Evolutionary conservation across 495 filamentous ascomycete species (phyloP).

Genomic region (Daldinia childiae): DNA sequence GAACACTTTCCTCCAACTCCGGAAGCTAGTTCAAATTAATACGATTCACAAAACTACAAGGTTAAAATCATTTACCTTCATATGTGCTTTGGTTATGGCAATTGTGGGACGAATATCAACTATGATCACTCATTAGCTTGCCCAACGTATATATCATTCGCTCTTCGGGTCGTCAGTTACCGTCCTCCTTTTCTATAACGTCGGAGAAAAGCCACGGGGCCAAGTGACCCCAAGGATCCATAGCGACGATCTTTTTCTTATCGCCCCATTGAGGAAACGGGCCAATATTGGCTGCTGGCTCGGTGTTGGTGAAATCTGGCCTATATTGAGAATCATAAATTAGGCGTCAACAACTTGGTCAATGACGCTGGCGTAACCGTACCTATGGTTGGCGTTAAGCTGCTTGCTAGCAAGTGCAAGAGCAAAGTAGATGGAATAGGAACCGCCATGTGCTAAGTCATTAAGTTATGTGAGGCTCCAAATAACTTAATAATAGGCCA

Average conservation of each 20-base stretch:
- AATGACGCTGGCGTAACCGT: slow-evolving; percentile 15
- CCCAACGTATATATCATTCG: slow-evolving; percentile 1
- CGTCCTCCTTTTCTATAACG: slow-evolving; percentile 70
- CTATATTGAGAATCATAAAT: slow-evolving; percentile 39
- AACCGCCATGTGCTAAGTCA: slow-evolving; percentile 83
- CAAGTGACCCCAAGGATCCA: slow-evolving; percentile 94
- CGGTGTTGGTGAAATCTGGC: slow-evolving; percentile 93
- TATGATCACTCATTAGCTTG: slow-evolving; percentile 40
- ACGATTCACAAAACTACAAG: slow-evolving; percentile 3
- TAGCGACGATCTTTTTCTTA: slow-evolving; percentile 93
- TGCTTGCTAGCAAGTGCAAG: slow-evolving; percentile 92
- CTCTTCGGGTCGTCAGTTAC: slow-evolving; percentile 39
- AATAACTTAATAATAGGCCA: not conserved
- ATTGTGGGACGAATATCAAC: slow-evolving; percentile 95
- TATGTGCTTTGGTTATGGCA: slow-evolving; percentile 92
- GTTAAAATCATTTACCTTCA: slow-evolving; percentile 66
- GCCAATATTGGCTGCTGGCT: slow-evolving; percentile 87
- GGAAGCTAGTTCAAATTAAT: slow-evolving; percentile 65
- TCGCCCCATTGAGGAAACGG: slow-evolving; percentile 91
- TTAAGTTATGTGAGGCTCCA: slow-evolving; percentile 15
- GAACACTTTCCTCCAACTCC: slow-evolving; percentile 89
- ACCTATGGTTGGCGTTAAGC: slow-evolving; percentile 80
- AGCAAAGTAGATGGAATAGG: slow-evolving; percentile 97
- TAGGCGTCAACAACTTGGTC: slow-evolving; percentile 7
- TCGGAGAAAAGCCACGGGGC: slow-evolving; percentile 82